phyloP scores from a whole-genome alignment of 345 rosid genomes.

The Populus tremula region DNA sequence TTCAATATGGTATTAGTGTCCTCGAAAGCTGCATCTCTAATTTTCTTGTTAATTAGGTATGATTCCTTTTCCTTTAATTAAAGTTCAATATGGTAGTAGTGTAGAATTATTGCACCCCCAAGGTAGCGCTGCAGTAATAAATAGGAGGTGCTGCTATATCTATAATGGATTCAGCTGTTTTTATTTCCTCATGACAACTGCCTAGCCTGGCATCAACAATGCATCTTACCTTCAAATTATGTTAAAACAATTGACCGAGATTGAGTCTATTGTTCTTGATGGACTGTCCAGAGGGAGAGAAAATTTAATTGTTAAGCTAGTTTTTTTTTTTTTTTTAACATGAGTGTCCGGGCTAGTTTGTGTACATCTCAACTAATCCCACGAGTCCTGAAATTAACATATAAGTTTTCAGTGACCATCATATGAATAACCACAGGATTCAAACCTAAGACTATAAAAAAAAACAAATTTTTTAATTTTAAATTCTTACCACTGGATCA shows the following conservation, averaged over 20 bases:
- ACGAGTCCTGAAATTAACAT: no score
- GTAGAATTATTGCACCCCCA: neutral
- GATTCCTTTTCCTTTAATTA: neutral
- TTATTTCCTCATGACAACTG: neutral
- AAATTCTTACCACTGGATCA: no score
- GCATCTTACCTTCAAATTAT: neutral
- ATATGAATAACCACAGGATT: no score
- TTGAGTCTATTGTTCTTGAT: neutral
- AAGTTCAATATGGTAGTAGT: conserved; percentile 1
- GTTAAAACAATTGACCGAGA: neutral
- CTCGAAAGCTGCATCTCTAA: conserved; percentile 69
- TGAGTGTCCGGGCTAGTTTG: no score
- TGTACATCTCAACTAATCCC: no score
- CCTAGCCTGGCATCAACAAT: neutral
- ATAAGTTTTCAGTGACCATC: no score
- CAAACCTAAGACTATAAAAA: no score
- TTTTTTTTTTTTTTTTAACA: no score
- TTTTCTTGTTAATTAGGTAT: conserved; percentile 72
- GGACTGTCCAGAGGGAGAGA: neutral
- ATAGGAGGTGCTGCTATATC: neutral
- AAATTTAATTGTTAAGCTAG: neutral
- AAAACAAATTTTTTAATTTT: no score
- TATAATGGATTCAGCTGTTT: neutral
- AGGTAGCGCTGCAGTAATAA: neutral
- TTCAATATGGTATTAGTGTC: conserved; percentile 13